Base-by-base conservation (phyloP, 2,329 filamentous ascomycete species). In the Fusarium paranaense region DNA sequence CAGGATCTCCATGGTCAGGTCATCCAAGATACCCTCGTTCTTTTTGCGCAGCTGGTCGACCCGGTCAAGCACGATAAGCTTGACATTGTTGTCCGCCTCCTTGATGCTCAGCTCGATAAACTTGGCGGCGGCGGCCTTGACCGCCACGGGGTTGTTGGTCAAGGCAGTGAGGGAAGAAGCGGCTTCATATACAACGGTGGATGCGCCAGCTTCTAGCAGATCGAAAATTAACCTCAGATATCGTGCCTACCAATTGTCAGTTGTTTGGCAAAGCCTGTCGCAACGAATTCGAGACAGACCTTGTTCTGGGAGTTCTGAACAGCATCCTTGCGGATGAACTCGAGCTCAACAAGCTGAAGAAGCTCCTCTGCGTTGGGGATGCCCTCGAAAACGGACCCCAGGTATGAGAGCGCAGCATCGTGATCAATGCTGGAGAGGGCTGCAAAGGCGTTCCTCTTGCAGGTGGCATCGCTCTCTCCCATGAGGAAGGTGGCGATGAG, bases 261-360 rank as follows among this genome's bases (percentile, higher is more conserved):
- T 84, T 71, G 84, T 78, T 73, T 75, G 63, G 58, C 60, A 38
- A 50, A 40, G n/a, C 35, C 58, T 22, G 2, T 35, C 27, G 13
- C 40, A 37, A 25, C 16, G 7, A 38, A 33, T 18, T 16, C n/a
- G 20, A 32, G 33, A 76, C 87, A 20, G 81, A 94, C 93, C 91
- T 98, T 99, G 85, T 98, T 98, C 80, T 96, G 93, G 4, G 94
- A 88, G 83, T 98, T 98, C 78, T 96, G 92, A 52, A 97, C 88
- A n/a, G 97, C 95, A 87, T 99, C 97, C 83, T 97, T 98, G 79
- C 97, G 91, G 79, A 99, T 98, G 82, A 99, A 99, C 83, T 98
- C 97, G 22, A 99, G 89, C 83, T 98, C 95, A 7, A 95, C 95
- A 73, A 99, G 88, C 81, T 98, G 95, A 70, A 98, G 86, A 69